A percentile compares a stretch with the other conserved stretches of the same genome.
Conservation (phyloP, 106 monocot genomes). For the Allium sativum region DNA sequence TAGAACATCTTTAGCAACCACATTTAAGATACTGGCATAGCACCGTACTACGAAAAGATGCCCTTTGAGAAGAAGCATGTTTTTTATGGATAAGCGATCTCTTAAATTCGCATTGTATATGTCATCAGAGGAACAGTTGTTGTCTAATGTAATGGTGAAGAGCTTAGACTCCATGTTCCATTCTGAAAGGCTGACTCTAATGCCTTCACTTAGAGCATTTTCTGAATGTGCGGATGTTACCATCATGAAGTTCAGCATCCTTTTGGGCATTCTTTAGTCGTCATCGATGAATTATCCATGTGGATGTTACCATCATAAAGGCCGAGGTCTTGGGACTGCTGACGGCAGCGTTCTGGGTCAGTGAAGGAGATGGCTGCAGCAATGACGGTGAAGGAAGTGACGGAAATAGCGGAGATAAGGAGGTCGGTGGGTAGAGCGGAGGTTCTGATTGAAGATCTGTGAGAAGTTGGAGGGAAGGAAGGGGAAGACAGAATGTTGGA, state of each 20-base stretch:
- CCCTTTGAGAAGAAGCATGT: slow-evolving; percentile 66
- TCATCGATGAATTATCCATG: slow-evolving; percentile 67
- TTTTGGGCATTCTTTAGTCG: slow-evolving; percentile 56
- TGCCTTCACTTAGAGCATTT: slow-evolving; percentile 81
- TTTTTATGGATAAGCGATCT: slow-evolving; percentile 67
- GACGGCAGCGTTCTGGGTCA: slow-evolving; percentile 78
- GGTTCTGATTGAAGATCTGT: slow-evolving; percentile 5
- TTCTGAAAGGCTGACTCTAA: slow-evolving; percentile 56
- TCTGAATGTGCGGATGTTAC: slow-evolving; percentile 83
- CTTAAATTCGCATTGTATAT: slow-evolving; percentile 82
- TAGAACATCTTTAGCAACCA: slow-evolving; percentile 72
- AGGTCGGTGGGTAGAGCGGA: slow-evolving; percentile 3
- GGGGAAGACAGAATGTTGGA: background rate
- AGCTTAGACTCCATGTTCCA: slow-evolving; percentile 75
- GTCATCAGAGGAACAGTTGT: slow-evolving; percentile 77
- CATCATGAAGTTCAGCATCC: slow-evolving; percentile 88
- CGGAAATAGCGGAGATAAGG: background rate
- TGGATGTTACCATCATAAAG: too few relatives aligned
- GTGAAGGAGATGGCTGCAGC: slow-evolving; percentile 46
- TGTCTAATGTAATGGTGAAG: slow-evolving; percentile 83
- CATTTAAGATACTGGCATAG: slow-evolving; percentile 71
- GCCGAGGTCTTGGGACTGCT: slow-evolving; percentile 26
- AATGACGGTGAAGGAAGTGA: background rate
- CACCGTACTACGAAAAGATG: slow-evolving; percentile 77
- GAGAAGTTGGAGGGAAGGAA: background rate